Evolutionary conservation across 1,284 basidiomycete genomes (phyloP).

Genomic region (Apiotrichum akiyoshidainum): DNA sequence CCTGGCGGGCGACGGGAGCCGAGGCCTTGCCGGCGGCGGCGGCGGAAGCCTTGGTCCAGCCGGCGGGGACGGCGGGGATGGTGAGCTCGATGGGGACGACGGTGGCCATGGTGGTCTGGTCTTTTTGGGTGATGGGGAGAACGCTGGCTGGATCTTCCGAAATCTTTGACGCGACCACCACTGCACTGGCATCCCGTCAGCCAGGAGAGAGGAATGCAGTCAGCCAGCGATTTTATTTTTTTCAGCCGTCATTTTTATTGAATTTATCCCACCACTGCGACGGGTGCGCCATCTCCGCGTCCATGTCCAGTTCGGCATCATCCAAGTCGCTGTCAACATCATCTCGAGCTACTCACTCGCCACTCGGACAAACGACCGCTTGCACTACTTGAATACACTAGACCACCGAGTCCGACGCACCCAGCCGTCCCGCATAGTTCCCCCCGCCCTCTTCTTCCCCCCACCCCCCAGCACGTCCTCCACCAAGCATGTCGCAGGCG

Average conservation of each 20-base stretch:
- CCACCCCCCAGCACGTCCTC: neutral
- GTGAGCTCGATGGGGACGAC: slow-evolving; percentile 47
- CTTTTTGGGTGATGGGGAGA: neutral
- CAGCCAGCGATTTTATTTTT: neutral
- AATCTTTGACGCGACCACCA: too few species aligned
- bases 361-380: too few species aligned
- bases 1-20: slow-evolving; percentile 49
- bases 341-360: too few species aligned
- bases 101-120: slow-evolving; percentile 42
- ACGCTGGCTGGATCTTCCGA: neutral
- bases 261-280: slow-evolving; percentile 10
- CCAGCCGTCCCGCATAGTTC: too few species aligned
- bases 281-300: too few species aligned
- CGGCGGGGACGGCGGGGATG: slow-evolving; percentile 44
- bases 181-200: too few species aligned
- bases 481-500: slow-evolving; percentile 30
- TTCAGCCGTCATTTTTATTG: neutral
- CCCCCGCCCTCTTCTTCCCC: neutral
- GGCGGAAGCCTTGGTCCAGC: slow-evolving; percentile 45
- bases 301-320: too few species aligned
- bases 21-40: slow-evolving; percentile 36
- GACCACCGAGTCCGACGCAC: neutral
- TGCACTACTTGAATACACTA: neutral
- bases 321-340: too few species aligned
- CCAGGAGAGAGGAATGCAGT: neutral